A percentile compares a stretch with the other conserved stretches of the same genome.
Conservation (phyloP, 768 basidiomycete genomes). For the Podaxis mareebaensis region DNA sequence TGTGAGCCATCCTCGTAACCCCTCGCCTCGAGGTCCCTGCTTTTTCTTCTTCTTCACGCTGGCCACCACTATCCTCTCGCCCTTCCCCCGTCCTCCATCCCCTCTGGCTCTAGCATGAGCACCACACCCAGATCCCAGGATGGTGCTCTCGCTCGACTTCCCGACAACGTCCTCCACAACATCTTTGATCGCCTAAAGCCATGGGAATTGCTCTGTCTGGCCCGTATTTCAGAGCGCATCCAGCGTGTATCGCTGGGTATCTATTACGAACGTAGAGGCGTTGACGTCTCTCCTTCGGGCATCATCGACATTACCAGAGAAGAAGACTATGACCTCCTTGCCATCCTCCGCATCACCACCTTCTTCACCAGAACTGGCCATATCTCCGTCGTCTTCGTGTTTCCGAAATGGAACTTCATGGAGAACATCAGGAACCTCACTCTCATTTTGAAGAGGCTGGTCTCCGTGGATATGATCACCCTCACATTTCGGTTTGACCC, state of each 20-base stretch:
- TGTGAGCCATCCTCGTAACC: conserved; percentile 6
- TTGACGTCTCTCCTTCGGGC: conserved; percentile 15
- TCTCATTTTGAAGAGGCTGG: conserved; percentile 14
- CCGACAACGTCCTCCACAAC: conserved; percentile 7
- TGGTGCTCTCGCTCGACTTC: conserved; percentile 13
- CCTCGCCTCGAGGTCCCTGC: conserved; percentile 12
- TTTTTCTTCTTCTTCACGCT: conserved; percentile 12
- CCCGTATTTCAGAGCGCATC: conserved; percentile 16
- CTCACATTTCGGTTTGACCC: conserved; percentile 16
- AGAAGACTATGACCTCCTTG: conserved; percentile 13
- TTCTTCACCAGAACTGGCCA: conserved; percentile 16
- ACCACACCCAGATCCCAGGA: conserved; percentile 3
- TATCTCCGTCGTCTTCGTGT: conserved; percentile 17
- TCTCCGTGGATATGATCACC: conserved; percentile 16
- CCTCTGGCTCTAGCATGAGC: conserved; percentile 14
- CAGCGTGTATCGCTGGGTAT: conserved; percentile 16
- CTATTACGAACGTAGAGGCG: conserved; percentile 16
- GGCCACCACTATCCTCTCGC: conserved; percentile 5
- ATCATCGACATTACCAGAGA: conserved; percentile 17
- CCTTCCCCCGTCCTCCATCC: neutral
- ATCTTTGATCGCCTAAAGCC: conserved; percentile 14
- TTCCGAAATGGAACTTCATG: conserved; percentile 17
- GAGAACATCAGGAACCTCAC: conserved; percentile 16
- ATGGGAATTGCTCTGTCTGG: conserved; percentile 16
- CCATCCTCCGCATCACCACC: conserved; percentile 16